Conservation (phyloP, 371 early-diverging fungal species). For the Mortierella sp. region DNA sequence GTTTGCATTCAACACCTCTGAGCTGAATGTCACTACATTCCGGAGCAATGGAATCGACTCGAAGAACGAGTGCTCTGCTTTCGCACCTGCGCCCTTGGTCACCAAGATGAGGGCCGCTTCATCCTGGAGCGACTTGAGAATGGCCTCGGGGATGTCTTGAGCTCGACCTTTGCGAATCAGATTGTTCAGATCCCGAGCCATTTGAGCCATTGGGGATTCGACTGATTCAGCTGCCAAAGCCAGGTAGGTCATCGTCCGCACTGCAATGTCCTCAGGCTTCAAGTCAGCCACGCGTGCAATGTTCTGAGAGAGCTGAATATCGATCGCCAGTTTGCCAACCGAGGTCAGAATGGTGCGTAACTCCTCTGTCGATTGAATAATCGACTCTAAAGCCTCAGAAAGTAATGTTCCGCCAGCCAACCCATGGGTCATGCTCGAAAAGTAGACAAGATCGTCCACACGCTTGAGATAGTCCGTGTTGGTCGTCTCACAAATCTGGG, state of each 20-base stretch:
- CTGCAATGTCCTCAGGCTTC: conserved; percentile 20
- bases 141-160: conserved; percentile 21
- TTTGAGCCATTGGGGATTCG: conserved; percentile 19
- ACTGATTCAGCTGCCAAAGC: conserved; percentile 33
- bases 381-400: conserved; percentile 19
- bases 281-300: conserved; percentile 35
- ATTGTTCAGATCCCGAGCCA: conserved; percentile 45
- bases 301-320: conserved; percentile 44
- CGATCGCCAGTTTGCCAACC: conserved; percentile 40
- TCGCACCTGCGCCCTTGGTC: conserved; percentile 24
- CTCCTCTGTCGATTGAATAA: conserved; percentile 26
- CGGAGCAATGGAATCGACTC: conserved; percentile 26
- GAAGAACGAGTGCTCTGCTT: conserved; percentile 2
- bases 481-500: conserved; percentile 42
- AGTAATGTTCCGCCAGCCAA: conserved; percentile 33
- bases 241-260: conserved; percentile 32
- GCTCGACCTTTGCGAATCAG: conserved; percentile 14
- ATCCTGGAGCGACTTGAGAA: conserved; percentile 12
- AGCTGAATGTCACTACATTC: conserved; percentile 40
- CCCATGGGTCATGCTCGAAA: conserved; percentile 38
- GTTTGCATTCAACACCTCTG: conserved; percentile 39
- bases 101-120: conserved; percentile 29
- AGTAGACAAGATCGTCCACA: conserved; percentile 46
- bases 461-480: conserved; percentile 44
- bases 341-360: conserved; percentile 24